Evolutionary conservation across 495 filamentous ascomycete species (phyloP).

Genomic region (Copromyces sp.): DNA sequence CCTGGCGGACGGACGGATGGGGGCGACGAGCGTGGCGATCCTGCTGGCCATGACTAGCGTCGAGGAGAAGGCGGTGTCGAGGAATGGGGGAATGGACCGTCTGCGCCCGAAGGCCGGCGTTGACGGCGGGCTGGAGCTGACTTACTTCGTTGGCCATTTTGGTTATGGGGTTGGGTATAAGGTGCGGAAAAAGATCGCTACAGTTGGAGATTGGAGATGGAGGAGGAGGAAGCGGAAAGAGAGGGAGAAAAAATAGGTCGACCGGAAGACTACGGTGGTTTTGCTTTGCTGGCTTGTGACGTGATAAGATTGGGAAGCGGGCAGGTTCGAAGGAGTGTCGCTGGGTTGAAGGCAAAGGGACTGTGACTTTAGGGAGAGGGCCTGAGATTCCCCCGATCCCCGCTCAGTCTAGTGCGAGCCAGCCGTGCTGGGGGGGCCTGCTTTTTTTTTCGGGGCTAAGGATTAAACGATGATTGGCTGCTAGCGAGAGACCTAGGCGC

Average conservation of each 20-base stretch:
- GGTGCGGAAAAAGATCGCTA: conserved; percentile 9
- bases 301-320: conserved; percentile 15
- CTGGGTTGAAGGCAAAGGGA: conserved; percentile 21
- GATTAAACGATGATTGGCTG: conserved; percentile 9
- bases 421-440: conserved; percentile 14
- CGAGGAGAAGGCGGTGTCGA: conserved; percentile 17
- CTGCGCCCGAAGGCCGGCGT: background rate
- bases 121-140: conserved; percentile 18
- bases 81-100: conserved; percentile 21
- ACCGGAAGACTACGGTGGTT: conserved; percentile 3
- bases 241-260: conserved; percentile 4
- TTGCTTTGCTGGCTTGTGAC: conserved; percentile 27
- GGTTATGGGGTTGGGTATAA: conserved; percentile 11
- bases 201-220: background rate
- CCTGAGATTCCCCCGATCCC: conserved; percentile 15
- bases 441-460: conserved; percentile 10
- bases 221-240: conserved; percentile 1
- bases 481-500: conserved; percentile 12
- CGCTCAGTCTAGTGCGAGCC: conserved; percentile 12
- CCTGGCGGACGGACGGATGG: background rate
- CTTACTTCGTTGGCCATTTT: conserved; percentile 63
- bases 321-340: conserved; percentile 11
- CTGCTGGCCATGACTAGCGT: conserved; percentile 19
- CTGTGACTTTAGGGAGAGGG: conserved; percentile 11
- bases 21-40: conserved; percentile 8